These are phyloP conservation scores for Linaria vulgaris DNA, from an alignment of 257 asterid genomes.

Conservation along the genomic window DNA sequence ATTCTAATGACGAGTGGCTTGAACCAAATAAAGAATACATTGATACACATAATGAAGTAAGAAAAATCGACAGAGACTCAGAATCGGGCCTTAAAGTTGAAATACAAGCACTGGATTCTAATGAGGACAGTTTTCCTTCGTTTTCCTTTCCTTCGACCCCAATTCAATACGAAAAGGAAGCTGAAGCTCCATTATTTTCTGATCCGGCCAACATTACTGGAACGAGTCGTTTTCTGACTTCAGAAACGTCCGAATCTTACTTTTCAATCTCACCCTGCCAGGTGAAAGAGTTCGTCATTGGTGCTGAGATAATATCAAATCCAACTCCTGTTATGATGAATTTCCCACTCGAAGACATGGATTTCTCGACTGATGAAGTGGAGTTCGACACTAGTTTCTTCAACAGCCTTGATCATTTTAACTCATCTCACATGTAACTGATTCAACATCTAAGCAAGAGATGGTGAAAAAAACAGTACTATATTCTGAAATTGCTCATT, in stretches of 20 bases:
- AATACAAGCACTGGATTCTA: constrained; percentile 7
- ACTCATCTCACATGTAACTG: neutral
- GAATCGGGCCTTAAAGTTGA: constrained; percentile 30
- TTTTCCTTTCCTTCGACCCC: neutral
- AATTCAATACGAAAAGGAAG: constrained; percentile 13
- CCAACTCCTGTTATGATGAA: constrained; percentile 31
- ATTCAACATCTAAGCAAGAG: too few species aligned
- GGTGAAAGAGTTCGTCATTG: constrained; percentile 20
- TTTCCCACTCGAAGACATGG: constrained; percentile 35
- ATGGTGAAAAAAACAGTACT: too few species aligned
- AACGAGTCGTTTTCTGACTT: constrained; percentile 22
- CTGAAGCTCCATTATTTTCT: constrained; percentile 17
- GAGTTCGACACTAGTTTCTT: constrained; percentile 33
- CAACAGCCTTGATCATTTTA: constrained; percentile 26
- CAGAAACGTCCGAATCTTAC: constrained; percentile 27
- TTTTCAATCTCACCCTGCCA: constrained; percentile 12
- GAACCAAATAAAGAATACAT: constrained; percentile 4
- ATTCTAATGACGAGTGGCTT: too few species aligned
- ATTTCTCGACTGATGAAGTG: constrained; percentile 33
- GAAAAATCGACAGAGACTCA: constrained; percentile 5
- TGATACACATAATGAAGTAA: neutral
- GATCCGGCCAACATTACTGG: neutral
- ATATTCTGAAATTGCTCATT: neutral
- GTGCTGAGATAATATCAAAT: constrained; percentile 32
- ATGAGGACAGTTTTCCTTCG: constrained; percentile 30